A percentile compares a stretch with the other conserved stretches of the same genome.
These are phyloP conservation scores for Cryomyces antarcticus DNA, from an alignment of 495 filamentous ascomycete genomes.

Conservation along the genomic window DNA sequence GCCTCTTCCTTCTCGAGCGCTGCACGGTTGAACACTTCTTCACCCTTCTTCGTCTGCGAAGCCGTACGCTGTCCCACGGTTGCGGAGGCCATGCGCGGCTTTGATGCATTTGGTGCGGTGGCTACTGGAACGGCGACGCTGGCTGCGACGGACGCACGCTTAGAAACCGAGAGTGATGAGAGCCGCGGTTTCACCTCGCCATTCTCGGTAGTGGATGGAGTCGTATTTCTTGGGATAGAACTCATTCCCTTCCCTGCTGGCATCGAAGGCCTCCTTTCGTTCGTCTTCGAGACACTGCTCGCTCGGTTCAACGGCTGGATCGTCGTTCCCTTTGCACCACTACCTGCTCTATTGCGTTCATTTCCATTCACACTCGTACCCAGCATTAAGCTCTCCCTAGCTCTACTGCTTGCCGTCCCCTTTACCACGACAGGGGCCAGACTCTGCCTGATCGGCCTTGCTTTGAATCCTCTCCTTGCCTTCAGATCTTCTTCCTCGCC, in stretches of 20 bases:
- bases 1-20: constrained; percentile 26
- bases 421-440: constrained; percentile 15
- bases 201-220: background rate
- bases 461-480: constrained; percentile 38
- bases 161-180: background rate
- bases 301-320: background rate
- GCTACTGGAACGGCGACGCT: background rate
- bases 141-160: no score
- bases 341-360: constrained; percentile 2
- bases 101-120: background rate
- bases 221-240: background rate
- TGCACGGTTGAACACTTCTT: constrained; percentile 40
- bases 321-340: background rate
- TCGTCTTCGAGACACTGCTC: background rate
- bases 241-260: background rate
- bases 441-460: constrained; percentile 28
- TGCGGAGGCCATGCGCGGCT: background rate
- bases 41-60: constrained; percentile 31
- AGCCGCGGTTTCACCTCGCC: background rate
- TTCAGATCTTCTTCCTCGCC: constrained; percentile 2
- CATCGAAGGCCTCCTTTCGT: background rate
- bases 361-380: constrained; percentile 1
- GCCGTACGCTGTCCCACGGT: constrained; percentile 14
- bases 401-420: constrained; percentile 34
- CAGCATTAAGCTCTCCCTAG: constrained; percentile 27